Conservation (phyloP, 441 rosid species). For the Pelargonium fulgidum region DNA sequence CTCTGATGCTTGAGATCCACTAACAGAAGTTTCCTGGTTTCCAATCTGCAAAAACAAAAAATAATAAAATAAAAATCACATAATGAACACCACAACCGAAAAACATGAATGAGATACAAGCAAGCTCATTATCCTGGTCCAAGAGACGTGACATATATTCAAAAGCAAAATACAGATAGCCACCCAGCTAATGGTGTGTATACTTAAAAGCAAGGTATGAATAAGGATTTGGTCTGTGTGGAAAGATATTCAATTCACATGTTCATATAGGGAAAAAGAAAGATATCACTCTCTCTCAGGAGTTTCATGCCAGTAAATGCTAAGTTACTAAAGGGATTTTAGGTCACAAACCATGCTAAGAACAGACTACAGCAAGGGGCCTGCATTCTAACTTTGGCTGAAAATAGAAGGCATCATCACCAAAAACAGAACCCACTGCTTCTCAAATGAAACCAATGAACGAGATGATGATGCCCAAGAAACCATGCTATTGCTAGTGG, state of each 20-base stretch:
- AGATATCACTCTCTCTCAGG: not conserved
- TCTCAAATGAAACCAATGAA: too few relatives aligned
- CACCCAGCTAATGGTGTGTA: not conserved
- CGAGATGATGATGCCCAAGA: too few relatives aligned
- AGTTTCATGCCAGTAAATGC: not conserved
- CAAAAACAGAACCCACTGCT: not conserved
- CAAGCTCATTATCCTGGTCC: not conserved
- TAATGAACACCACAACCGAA: not conserved
- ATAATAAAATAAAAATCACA: not conserved
- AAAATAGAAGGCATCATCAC: not conserved
- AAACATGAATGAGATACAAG: not conserved
- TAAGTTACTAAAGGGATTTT: not conserved
- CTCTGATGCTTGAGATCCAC: slow-evolving; percentile 46
- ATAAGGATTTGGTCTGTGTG: not conserved
- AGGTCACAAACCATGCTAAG: not conserved
- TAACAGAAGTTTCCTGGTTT: slow-evolving; percentile 47
- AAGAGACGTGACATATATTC: not conserved
- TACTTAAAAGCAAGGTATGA: not conserved
- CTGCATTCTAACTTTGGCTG: not conserved
- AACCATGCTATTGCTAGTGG: too few relatives aligned
- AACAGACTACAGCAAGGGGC: not conserved
- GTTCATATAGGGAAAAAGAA: not conserved
- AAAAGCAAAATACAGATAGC: not conserved
- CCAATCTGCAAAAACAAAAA: slow-evolving; percentile 37
- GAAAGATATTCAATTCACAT: not conserved